Conservation (phyloP, 495 filamentous ascomycete species). For the Trichocladium antarcticum region DNA sequence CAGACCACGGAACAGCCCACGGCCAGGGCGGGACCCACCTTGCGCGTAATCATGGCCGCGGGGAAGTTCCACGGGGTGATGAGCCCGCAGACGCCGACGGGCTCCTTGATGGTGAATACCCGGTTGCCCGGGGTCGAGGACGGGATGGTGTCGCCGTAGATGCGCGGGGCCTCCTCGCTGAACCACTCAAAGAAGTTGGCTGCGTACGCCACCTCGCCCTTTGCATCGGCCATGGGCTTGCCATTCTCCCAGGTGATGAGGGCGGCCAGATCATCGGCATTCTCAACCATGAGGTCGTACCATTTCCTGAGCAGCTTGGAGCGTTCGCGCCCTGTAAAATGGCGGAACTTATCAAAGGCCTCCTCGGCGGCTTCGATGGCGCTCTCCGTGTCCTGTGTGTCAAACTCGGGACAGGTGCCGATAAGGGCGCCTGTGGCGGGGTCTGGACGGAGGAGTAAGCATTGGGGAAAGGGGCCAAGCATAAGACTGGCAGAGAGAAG, state of each 20-base stretch:
- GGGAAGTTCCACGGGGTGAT: conserved; percentile 98
- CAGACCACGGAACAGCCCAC: conserved; percentile 67
- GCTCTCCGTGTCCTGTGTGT: conserved; percentile 56
- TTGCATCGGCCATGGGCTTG: conserved; percentile 61
- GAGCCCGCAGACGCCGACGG: conserved; percentile 84
- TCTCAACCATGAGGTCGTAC: conserved; percentile 83
- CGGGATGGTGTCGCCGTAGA: conserved; percentile 69
- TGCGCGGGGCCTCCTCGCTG: conserved; percentile 59
- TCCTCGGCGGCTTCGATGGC: conserved; percentile 67
- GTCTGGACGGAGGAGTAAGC: conserved; percentile 39
- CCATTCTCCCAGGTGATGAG: conserved; percentile 83
- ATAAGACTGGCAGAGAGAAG: not conserved
- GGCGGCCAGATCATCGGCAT: conserved; percentile 75
- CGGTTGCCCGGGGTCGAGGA: conserved; percentile 57
- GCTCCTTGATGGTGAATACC: conserved; percentile 71
- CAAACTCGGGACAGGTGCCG: conserved; percentile 74
- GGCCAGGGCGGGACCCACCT: conserved; percentile 72
- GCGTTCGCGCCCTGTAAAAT: conserved; percentile 66
- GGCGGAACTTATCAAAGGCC: conserved; percentile 67
- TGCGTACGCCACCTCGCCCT: conserved; percentile 61
- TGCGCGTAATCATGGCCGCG: conserved; percentile 83
- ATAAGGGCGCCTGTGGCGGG: conserved; percentile 71
- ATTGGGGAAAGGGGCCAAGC: not conserved
- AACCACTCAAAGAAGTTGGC: conserved; percentile 80
- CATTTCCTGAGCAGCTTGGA: conserved; percentile 75